Base-by-base conservation (phyloP, 768 basidiomycete species). In the Scleroderma bovista region DNA sequence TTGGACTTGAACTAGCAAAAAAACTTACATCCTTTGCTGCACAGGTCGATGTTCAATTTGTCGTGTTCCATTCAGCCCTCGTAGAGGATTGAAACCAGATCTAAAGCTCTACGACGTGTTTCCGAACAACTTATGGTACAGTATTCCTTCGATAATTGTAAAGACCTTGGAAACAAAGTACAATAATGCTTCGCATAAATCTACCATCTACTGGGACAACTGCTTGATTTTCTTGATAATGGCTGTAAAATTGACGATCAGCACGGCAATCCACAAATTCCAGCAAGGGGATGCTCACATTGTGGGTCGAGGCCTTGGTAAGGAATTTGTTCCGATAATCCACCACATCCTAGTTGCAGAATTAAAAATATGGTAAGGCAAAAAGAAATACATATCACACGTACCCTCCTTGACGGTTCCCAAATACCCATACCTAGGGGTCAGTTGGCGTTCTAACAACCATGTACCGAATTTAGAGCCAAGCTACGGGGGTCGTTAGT, bases 391-490 rank as follows among this genome's bases (percentile, higher is more conserved):
- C 66, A 32, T 12, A 20, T 3, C 19, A 42, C 22, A 26, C 44
- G 11, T 45, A 45, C 44, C 76, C 67, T 90, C 86, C 72, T 85
- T 87, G 47, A 76, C 78, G 19, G 80, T 80, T 51, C 88, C 88
- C 71, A 93, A 84, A 73, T 92, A 89, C 13, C 76, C 81, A 60
- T 85, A 93, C 60, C 76, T 84, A 38, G 90, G 90, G 12, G 86
- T 84, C 51, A 92, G 79, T 57, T 75, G 71, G 57, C 90, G 85
- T 67, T 92, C 89, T 20, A 93, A 73, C 26, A 92, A 74, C 88
- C 88, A 93, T 0, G 89, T 89, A 20, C 91, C 91, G 60, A 79
- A 86, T 69, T 85, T 88, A 38, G 85, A 86, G 37, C 88, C 88
- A 59, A 91, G 84, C 73, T 78, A 31, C 13, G 20, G 6, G 19